Base-by-base conservation (phyloP, 2,329 filamentous ascomycete genomes). In the Talaromyces sp. region DNA sequence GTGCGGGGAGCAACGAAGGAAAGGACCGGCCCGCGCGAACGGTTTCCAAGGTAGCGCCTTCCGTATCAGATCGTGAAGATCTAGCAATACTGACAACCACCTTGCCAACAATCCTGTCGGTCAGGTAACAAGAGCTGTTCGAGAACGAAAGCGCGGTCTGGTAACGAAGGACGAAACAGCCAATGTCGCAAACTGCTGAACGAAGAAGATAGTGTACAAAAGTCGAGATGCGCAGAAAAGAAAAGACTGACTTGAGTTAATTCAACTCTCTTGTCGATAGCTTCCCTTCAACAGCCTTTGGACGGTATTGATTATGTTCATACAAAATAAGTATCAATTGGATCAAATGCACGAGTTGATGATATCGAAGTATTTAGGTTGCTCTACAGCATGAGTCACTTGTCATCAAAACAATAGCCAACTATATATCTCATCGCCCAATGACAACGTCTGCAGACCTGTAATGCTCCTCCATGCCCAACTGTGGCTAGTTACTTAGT, bases 1-100 rank as follows among this genome's bases (percentile, higher is more conserved):
- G 60, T 62, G 60, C 47, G 60, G 59, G 59, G 45, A 52, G 45
- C 33, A 50, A 61, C 22, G 60, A 63, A 47, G 60, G 60, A 35
- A 62, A 45, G 61, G 61, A 57, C 61, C 61, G 61, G 61, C 37
- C 61, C 61, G 61, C 61, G 50, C 61, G 50, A 63, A 63, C 39
- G 27, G 52, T 43, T 43, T 45, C 61, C 61, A 63, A 47, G 61
- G 61, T 43, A 47, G 49, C 7, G 39, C 37, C 50, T 57, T 63
- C 60, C 37, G 27, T 41, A 57, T 57, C 37, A 45, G 27, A 22
- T 39, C 35, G 27, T 31, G 27, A 33, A 50, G 49, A 52, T 43
- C n/a, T 31, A 33, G 24, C 39, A 37, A 41, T 16, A 16, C 5
- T 16, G 56, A 27, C 39, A 37, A 33, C 50, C 19, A 27, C 35